Conservation (phyloP, 163 green algal genomes). For the Picocystis sp. region DNA sequence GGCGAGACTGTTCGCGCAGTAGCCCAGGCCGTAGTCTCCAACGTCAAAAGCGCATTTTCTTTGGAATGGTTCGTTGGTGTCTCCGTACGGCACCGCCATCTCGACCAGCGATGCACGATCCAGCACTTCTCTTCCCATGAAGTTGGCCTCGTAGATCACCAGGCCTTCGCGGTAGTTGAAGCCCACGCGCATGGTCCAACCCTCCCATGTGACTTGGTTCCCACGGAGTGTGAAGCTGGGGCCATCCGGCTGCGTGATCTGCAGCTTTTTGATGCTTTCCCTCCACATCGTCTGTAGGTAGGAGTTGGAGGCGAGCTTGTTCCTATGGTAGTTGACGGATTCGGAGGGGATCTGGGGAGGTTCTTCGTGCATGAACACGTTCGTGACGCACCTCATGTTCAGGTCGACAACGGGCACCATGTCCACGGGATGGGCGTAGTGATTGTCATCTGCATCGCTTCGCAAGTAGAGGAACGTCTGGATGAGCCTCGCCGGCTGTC, state of each 20-base stretch:
- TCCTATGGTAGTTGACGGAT: conserved; percentile 45
- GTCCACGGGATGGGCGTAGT: conserved; percentile 54
- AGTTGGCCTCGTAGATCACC: conserved; percentile 51
- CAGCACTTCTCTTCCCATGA: conserved; percentile 43
- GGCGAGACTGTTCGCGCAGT: conserved; percentile 45
- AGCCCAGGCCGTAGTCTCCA: conserved; percentile 57
- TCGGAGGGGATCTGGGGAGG: conserved; percentile 15
- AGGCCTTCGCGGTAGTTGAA: conserved; percentile 75
- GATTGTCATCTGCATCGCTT: conserved; percentile 39
- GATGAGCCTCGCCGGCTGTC: conserved; percentile 25
- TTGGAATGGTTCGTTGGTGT: conserved; percentile 37
- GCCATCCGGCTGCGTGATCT: conserved; percentile 56
- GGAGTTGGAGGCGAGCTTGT: conserved; percentile 19
- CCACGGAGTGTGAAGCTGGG: conserved; percentile 33
- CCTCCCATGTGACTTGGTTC: conserved; percentile 57
- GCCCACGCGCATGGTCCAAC: conserved; percentile 58
- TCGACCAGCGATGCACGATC: conserved; percentile 60
- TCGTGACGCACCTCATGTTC: conserved; percentile 6
- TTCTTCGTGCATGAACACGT: conserved; percentile 30
- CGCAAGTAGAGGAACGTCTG: conserved; percentile 56
- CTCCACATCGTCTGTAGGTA: conserved; percentile 25
- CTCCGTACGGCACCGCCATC: conserved; percentile 76
- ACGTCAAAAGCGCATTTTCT: conserved; percentile 81
- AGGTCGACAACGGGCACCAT: conserved; percentile 44
- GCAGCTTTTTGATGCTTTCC: conserved; percentile 37